Conservation (phyloP, 1,284 basidiomycete species). For the Papiliotrema terrestris region DNA sequence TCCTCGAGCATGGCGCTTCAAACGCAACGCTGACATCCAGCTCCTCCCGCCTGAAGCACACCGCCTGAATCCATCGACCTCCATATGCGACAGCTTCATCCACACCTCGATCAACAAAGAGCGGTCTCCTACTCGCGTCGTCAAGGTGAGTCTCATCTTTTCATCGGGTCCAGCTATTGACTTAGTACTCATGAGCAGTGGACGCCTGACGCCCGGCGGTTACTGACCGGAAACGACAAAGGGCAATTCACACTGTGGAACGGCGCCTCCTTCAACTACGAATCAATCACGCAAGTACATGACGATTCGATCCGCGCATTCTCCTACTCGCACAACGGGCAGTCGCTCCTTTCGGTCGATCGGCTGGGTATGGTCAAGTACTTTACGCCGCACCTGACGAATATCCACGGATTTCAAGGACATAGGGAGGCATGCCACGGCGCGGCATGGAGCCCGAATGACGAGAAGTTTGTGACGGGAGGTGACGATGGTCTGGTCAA, state of each 20-base stretch:
- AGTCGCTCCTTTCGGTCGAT: conserved; percentile 88
- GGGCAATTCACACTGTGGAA: conserved; percentile 99
- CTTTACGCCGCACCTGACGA: conserved; percentile 98
- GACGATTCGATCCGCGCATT: conserved; percentile 89
- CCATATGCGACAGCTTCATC: conserved; percentile 90
- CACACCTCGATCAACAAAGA: conserved; percentile 99
- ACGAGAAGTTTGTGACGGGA: conserved; percentile 85
- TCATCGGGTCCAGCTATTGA: background rate
- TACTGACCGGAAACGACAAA: conserved; percentile 91
- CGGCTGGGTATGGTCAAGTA: conserved; percentile 95
- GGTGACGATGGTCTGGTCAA: conserved; percentile 92
- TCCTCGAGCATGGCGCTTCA: conserved; percentile 5
- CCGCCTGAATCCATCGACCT: conserved; percentile 80
- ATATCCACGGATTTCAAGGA: conserved; percentile 86
- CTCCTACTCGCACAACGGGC: conserved; percentile 84
- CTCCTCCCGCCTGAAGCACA: conserved; percentile 89
- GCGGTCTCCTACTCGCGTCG: conserved; percentile 91
- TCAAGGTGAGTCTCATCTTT: conserved; percentile 62
- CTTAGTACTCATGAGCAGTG: conserved; percentile 57
- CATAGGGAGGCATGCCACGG: conserved; percentile 87
- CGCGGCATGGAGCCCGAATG: conserved; percentile 86
- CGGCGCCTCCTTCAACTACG: conserved; percentile 97
- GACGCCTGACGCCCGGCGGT: conserved; percentile 90
- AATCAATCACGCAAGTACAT: conserved; percentile 91
- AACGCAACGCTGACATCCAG: conserved; percentile 51